A percentile compares a stretch with the other conserved stretches of the same genome.
Evolutionary conservation across 2,329 filamentous ascomycete species (phyloP).

Genomic region (Cladobotryum mycophilum): DNA sequence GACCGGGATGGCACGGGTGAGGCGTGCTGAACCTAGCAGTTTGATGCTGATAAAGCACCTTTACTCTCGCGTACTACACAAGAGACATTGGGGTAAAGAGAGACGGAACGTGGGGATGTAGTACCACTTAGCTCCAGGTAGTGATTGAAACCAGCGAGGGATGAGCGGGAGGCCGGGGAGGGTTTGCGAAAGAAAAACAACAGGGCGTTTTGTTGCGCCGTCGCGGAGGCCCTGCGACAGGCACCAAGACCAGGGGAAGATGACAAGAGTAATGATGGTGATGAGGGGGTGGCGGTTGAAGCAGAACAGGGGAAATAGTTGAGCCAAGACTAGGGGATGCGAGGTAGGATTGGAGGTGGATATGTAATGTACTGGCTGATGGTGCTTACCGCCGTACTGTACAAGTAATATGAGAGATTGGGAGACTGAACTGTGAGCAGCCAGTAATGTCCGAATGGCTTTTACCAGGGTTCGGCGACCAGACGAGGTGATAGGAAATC

Average conservation of each 20-base stretch:
- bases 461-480: background rate
- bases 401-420: constrained; percentile 2
- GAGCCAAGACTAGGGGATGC: constrained; percentile 12
- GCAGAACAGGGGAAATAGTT: constrained; percentile 23
- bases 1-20: constrained; percentile 46
- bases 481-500: background rate
- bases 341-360: constrained; percentile 30
- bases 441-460: background rate
- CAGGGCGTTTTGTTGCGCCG: constrained; percentile 13
- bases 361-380: constrained; percentile 20
- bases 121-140: constrained; percentile 23
- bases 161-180: constrained; percentile 11
- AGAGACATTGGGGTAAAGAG: constrained; percentile 19
- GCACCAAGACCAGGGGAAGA: constrained; percentile 9
- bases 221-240: constrained; percentile 8
- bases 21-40: constrained; percentile 41
- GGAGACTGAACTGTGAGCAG: background rate
- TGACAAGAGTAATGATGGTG: constrained; percentile 8
- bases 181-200: constrained; percentile 8
- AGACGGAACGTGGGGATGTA: constrained; percentile 21
- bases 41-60: constrained; percentile 34
- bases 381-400: constrained; percentile 13
- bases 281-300: constrained; percentile 23
- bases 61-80: constrained; percentile 24
- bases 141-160: constrained; percentile 9